phyloP scores from a whole-genome alignment of 2,329 filamentous ascomycete genomes.

The Monosporascus sp. region DNA sequence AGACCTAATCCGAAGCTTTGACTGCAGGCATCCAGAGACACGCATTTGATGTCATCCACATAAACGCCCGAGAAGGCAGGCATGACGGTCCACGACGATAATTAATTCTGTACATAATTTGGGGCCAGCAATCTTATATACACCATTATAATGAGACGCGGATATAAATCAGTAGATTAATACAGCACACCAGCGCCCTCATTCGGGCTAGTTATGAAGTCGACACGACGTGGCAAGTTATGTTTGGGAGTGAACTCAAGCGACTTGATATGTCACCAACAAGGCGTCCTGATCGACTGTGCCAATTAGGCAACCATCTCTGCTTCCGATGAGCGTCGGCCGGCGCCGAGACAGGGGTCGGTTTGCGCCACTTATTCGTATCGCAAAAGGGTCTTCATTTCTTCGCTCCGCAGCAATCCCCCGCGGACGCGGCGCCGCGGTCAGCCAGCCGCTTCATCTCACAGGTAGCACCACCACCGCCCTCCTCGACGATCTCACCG shows the following conservation, averaged over 20 bases:
- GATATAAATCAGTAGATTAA: slow-evolving; percentile 12
- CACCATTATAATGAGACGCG: slow-evolving; percentile 13
- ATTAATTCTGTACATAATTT: slow-evolving; percentile 18
- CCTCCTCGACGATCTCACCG: slow-evolving; percentile 42
- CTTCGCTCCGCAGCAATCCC: slow-evolving; percentile 49
- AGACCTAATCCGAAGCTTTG: not conserved
- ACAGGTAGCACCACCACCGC: slow-evolving; percentile 19
- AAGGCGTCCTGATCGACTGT: no score
- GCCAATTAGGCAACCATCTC: no score
- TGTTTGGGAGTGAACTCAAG: not conserved
- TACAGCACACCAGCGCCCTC: not conserved
- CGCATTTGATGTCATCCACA: slow-evolving; percentile 6
- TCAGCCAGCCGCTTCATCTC: slow-evolving; percentile 40
- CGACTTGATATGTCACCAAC: no score
- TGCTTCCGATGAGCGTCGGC: no score
- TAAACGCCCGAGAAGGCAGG: slow-evolving; percentile 1
- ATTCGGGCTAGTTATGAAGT: not conserved
- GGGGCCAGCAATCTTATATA: slow-evolving; percentile 13
- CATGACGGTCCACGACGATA: slow-evolving; percentile 12
- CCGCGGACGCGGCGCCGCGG: slow-evolving; percentile 38
- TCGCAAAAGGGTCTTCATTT: slow-evolving; percentile 4
- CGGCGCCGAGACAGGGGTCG: no score
- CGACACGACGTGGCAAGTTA: not conserved
- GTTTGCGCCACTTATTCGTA: no score
- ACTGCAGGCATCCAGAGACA: slow-evolving; percentile 8